Percentiles rank a stretch among this genome's conserved stretches.
These are phyloP conservation scores for Nicotiana paniculata DNA, from an alignment of 257 asterid species.

Conservation along the genomic window DNA sequence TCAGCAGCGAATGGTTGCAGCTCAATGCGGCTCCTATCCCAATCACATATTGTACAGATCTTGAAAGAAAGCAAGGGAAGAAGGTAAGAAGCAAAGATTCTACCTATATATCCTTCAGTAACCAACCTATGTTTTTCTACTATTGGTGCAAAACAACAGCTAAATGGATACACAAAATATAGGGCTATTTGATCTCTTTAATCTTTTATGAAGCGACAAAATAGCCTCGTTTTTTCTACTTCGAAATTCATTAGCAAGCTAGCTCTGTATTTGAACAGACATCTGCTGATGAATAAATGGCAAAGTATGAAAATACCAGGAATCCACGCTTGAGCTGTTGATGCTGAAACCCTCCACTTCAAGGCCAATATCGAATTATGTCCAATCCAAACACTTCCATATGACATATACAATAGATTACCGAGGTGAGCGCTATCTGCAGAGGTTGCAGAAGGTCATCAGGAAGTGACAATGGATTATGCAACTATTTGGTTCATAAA, in stretches of 20 bases:
- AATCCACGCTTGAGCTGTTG: conserved; percentile 8
- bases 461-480: background rate
- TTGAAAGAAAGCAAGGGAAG: conserved; percentile 1
- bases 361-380: background rate
- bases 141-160: background rate
- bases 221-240: conserved; percentile 5
- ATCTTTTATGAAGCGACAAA: conserved; percentile 15
- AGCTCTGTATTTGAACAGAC: background rate
- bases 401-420: background rate
- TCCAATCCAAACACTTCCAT: conserved; percentile 5
- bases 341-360: background rate
- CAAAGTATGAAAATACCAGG: conserved; percentile 21
- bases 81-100: background rate
- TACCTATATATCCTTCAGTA: background rate
- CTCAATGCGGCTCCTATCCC: background rate
- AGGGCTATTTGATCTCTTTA: conserved; percentile 4
- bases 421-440: conserved; percentile 11
- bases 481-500: conserved; percentile 12
- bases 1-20: background rate
- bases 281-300: background rate
- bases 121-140: conserved; percentile 6
- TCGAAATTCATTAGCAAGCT: background rate
- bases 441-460: conserved; percentile 11
- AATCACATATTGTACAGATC: conserved; percentile 2
- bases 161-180: background rate